phyloP scores from a whole-genome alignment of 1,284 basidiomycete species.

The Pascua sp. region DNA sequence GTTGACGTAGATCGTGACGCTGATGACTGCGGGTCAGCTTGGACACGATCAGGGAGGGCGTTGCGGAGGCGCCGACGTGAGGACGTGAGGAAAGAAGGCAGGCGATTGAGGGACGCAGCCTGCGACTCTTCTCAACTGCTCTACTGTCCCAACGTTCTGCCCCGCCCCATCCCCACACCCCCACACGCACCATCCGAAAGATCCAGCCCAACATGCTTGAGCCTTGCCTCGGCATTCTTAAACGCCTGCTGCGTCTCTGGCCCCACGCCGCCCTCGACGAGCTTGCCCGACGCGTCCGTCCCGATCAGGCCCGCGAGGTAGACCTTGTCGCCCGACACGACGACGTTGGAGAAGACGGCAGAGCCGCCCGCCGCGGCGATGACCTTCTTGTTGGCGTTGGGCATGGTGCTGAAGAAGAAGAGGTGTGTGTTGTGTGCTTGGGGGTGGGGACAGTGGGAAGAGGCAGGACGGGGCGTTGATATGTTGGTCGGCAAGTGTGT shows the following conservation, averaged over 20 bases:
- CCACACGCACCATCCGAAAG: constrained; percentile 13
- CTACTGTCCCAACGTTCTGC: too few relatives aligned
- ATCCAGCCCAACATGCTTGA: constrained; percentile 12
- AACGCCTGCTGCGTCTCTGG: constrained; percentile 65
- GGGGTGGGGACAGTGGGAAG: too few relatives aligned
- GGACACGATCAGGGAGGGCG: background rate
- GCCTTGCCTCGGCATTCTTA: constrained; percentile 61
- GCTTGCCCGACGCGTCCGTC: constrained; percentile 65
- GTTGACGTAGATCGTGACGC: constrained; percentile 11
- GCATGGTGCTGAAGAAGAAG: constrained; percentile 5
- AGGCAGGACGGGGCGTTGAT: too few relatives aligned
- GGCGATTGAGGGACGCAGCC: too few relatives aligned
- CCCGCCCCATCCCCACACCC: too few relatives aligned
- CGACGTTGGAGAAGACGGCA: constrained; percentile 12
- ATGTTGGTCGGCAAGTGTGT: too few relatives aligned
- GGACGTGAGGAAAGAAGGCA: too few relatives aligned
- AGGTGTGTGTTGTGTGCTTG: too few relatives aligned
- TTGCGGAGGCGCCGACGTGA: too few relatives aligned
- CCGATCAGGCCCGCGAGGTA: constrained; percentile 16
- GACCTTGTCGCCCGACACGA: constrained; percentile 13
- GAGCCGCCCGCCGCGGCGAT: constrained; percentile 4
- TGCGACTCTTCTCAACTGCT: too few relatives aligned
- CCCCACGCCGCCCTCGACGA: constrained; percentile 65
- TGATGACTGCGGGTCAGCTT: constrained; percentile 8
- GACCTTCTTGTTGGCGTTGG: constrained; percentile 3